Evolutionary conservation across 805 yeast species (phyloP), one percentile per base, ranked within the genome.

Genomic region (Candida maesae): DNA sequence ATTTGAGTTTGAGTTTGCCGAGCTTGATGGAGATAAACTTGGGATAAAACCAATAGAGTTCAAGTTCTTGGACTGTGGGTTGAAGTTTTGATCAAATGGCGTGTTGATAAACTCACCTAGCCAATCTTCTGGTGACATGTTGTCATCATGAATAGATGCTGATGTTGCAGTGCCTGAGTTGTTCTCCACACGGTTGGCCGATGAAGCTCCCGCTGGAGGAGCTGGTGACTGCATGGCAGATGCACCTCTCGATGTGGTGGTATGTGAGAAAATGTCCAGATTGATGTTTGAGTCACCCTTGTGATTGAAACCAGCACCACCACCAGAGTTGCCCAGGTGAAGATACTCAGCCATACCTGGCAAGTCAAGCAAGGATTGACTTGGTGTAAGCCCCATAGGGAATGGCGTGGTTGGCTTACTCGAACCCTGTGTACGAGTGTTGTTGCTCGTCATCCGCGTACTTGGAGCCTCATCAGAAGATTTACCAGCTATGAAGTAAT

Each of bases 41-140:
- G 50, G 43, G 11, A 47, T 50, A 42, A 83, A 81, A 0, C 89
- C 89, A 40, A 82, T 74, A 40, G 74, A 75, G 46, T 80, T 70
- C 36, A 71, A 59, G 50, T 78, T 45, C 35, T 55, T 53, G 1
- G 72, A 26, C 53, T 60, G 36, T 68, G 81, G 51, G 27, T 60
- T 56, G 41, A 81, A 75, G 40, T 77, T 74, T 24, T 73, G 69
- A 35, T 80, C 84, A 47, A 75, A 71, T 6, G 88, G 85, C 1
- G 85, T 76, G 40, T 70, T 78, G 36, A 84, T 76, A 50, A 84
- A 81, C 47, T 82, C 88, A 24, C 78, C 71, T 13, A 84, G 64
- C 90, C 91, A 82, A 44, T 78, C 81, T 21, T 74, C 76, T 9
- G 65, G 60, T 3, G 56, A 46, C 37, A 60, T 39, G 40, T 47